Percentiles rank a stretch among this genome's conserved stretches.
Conservation (phyloP, 2,329 filamentous ascomycete species). For the Aureobasidium sp. region DNA sequence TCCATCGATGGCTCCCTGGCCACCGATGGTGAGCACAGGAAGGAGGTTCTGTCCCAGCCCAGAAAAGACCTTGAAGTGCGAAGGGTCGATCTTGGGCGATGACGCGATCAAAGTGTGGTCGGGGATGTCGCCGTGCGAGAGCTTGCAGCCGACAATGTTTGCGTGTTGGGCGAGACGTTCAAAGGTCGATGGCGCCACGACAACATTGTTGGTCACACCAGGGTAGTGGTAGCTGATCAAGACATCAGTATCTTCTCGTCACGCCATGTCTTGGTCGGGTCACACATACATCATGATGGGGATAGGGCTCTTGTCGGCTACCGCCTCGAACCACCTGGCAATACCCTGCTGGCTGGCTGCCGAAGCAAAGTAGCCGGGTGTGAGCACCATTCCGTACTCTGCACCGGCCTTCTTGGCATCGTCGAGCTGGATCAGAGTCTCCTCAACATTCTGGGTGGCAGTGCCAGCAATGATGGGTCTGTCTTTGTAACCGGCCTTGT, state of each 20-base stretch:
- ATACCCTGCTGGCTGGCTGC: conserved; percentile 53
- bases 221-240: conserved; percentile 54
- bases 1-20: conserved; percentile 60
- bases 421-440: conserved; percentile 51
- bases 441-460: conserved; percentile 55
- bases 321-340: conserved; percentile 52
- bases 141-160: conserved; percentile 64
- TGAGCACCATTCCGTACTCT: conserved; percentile 56
- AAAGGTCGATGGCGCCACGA: conserved; percentile 52
- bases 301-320: conserved; percentile 55
- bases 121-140: conserved; percentile 62
- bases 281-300: conserved; percentile 52
- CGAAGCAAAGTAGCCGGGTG: conserved; percentile 58
- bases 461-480: conserved; percentile 59
- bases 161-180: conserved; percentile 53
- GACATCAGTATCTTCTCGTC: background rate
- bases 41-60: conserved; percentile 60
- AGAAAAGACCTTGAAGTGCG: conserved; percentile 55
- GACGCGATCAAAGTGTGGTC: conserved; percentile 55
- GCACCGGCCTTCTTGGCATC: conserved; percentile 52
- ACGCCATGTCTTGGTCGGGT: background rate
- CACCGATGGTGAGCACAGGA: conserved; percentile 55
- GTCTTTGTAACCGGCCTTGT: conserved; percentile 49
- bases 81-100: conserved; percentile 53
- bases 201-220: conserved; percentile 59